Base-by-base conservation (phyloP, 805 yeast species). In the Candida piceae region DNA sequence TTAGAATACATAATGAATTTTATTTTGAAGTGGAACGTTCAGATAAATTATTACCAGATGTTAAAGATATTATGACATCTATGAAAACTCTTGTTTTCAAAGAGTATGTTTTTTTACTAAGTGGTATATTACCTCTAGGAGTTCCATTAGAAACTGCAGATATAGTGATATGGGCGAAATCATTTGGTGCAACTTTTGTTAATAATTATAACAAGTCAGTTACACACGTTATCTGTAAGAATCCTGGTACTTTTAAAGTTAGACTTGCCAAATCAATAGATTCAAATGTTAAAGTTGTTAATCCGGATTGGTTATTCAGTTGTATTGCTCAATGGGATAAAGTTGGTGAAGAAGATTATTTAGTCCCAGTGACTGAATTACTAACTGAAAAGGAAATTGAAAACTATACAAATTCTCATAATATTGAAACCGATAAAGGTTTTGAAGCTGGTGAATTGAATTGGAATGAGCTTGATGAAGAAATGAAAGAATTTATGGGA, bases 101-200 rank as follows among this genome's bases (percentile, higher is more conserved):
- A 17, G 89, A 80, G 6, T 72, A 80, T 31, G 75, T 76, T 3
- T 74, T 93, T 38, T 70, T 90, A 15, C 82, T 93, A 48, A 83
- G 95, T 4, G 97, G 97, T 0, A 70, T 90, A n/a, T 71, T 93
- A 16, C 97, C 97, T 1, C 55, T 86, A n/a, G 93, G 93, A 1
- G 69, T 80, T 10, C 72, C 77, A 37, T 62, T 84, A 13, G 80
- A 82, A 35, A 63, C 70, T 23, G 93, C 94, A 4, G 96, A 87
- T 55, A 84, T 93, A 30, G 96, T 89, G 2, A 76, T 81, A 16
- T 90, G 97, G 97, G 84, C 90, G 10, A 74, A 75, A 34, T 85
- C 89, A 37, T 90, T 90, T 68, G 98, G 98, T 1, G 97, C 96
- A 0, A 68, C 68, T 2, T 88, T 90, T 7, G 82, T 82, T 1